phyloP scores from a whole-genome alignment of 129 eudicot species.

The Pseudognaphalium luteoalbum region DNA sequence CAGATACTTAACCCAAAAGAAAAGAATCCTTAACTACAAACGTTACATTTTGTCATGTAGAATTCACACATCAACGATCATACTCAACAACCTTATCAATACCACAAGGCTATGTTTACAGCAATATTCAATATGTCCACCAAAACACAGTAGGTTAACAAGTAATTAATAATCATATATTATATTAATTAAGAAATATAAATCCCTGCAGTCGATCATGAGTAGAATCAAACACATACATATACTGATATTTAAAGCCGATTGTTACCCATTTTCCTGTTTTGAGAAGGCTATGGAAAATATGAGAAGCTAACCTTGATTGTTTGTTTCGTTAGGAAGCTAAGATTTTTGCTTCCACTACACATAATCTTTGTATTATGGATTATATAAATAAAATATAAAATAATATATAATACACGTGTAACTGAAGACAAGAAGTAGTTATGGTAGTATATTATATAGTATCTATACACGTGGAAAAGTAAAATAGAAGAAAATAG shows the following conservation, averaged over 20 bases:
- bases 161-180: background rate
- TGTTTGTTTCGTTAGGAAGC: conserved; percentile 49
- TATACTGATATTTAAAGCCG: too few relatives aligned
- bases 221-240: too few relatives aligned
- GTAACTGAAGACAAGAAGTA: conserved; percentile 53
- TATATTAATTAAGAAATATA: too few relatives aligned
- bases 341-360: conserved; percentile 60
- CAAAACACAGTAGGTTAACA: background rate
- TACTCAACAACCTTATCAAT: too few relatives aligned
- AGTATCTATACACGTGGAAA: conserved; percentile 29
- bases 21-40: too few relatives aligned
- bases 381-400: background rate
- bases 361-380: conserved; percentile 42
- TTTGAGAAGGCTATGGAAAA: conserved; percentile 15
- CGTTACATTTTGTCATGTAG: too few relatives aligned
- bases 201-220: too few relatives aligned
- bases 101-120: too few relatives aligned
- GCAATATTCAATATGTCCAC: background rate
- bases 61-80: too few relatives aligned
- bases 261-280: too few relatives aligned
- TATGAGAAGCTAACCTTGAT: conserved; percentile 9
- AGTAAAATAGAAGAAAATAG: conserved; percentile 17
- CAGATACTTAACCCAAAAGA: too few relatives aligned
- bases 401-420: conserved; percentile 46
- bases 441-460: conserved; percentile 14